These are phyloP conservation scores for Parafenestella ontariensis DNA, from an alignment of 2,329 filamentous ascomycete species.

Conservation along the genomic window DNA sequence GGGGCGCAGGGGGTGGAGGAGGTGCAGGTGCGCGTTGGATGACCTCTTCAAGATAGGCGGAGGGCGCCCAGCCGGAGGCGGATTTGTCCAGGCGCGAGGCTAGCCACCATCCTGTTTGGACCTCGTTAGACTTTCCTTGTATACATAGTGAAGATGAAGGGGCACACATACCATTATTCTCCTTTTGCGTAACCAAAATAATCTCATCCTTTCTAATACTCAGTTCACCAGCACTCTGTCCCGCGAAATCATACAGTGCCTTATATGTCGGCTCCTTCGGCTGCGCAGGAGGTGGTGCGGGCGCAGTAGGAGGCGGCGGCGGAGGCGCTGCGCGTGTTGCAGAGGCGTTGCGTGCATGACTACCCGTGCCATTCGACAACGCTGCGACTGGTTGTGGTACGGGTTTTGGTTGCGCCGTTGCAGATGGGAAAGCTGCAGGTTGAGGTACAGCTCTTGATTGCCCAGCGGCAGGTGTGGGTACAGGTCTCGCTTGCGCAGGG, in stretches of 20 bases:
- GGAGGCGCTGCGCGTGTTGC: slow-evolving; percentile 53
- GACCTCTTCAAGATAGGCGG: slow-evolving; percentile 89
- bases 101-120: slow-evolving; percentile 85
- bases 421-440: slow-evolving; percentile 60
- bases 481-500: slow-evolving; percentile 49
- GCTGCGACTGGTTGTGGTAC: slow-evolving; percentile 64
- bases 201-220: slow-evolving; percentile 80
- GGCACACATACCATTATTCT: slow-evolving; percentile 79
- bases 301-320: slow-evolving; percentile 68
- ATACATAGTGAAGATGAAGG: neutral
- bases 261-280: slow-evolving; percentile 80
- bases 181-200: slow-evolving; percentile 90
- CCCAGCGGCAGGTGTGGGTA: slow-evolving; percentile 43
- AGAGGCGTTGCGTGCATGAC: slow-evolving; percentile 50
- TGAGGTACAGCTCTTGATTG: slow-evolving; percentile 59
- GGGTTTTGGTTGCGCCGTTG: slow-evolving; percentile 55
- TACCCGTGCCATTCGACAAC: slow-evolving; percentile 55
- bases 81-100: slow-evolving; percentile 73
- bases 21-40: slow-evolving; percentile 63
- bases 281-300: slow-evolving; percentile 65
- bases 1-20: slow-evolving; percentile 54
- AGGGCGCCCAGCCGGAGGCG: slow-evolving; percentile 91
- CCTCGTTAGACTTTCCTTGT: slow-evolving; percentile 24
- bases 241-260: slow-evolving; percentile 90
- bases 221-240: slow-evolving; percentile 84